Base-by-base conservation (phyloP, 2,329 filamentous ascomycete genomes). In the Penicillium vulpinum region DNA sequence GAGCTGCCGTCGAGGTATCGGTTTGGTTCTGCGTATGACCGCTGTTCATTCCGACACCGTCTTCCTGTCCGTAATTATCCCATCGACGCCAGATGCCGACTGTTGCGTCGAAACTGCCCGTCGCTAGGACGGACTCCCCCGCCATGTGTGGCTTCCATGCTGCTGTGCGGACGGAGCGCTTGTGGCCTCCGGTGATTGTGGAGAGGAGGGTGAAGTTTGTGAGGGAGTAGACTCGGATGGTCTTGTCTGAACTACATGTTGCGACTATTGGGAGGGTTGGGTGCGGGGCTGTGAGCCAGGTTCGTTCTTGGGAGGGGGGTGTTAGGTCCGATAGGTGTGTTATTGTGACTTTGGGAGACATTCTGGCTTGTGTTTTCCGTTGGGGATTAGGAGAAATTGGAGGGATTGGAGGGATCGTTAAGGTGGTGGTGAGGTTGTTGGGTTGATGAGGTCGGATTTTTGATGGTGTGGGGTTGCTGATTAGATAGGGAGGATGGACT, bases 71-170 rank as follows among this genome's bases (percentile, higher is more conserved):
- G 56, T 73, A 73, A 51, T 80, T 80, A 62, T 81, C 81, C 64
- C 85, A 84, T 76, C 83, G 86, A 62, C 84, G 87, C 93, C 87
- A 96, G 66, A 90, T 84, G 10, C 92, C 94, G 2, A 93, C 92
- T 1, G 90, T 95, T 16, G 91, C 88, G 74, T 99, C 94, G 72
- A 99, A 99, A 72, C 89, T 94, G 4, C 91, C 94, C 0, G 92
- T 96, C 5, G 93, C 92, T 16, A 97, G 83, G 43, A 93, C 91
- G 54, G 90, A 87, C 70, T 87, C 85, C 21, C 80, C 82, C 15
- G 82, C 77, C 41, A 85, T 76, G 58, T 83, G 82, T 0, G 92
- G 92, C 76, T 96, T 96, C 94, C 94, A 99, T 36, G 91, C 88
- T 21, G 88, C 86, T 48, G 86, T 86, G 54, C 94, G 86, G n/a